Evolutionary conservation across 2,329 filamentous ascomycete genomes (phyloP), one percentile per base, ranked within the genome.

Genomic region (Diaporthe amygdali): DNA sequence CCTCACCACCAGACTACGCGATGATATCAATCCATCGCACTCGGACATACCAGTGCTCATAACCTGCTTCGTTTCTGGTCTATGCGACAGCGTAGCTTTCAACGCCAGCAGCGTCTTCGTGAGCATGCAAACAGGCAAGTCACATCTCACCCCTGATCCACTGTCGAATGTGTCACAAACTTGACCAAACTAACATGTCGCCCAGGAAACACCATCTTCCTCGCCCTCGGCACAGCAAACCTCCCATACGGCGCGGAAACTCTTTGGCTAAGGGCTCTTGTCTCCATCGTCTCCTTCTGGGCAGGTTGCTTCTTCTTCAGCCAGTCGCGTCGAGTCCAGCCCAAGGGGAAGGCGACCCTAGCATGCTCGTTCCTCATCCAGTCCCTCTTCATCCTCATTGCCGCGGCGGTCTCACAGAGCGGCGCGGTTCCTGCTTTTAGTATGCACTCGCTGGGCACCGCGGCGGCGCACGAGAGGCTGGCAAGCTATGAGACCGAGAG

Each of bases 191-290:
- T 51, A 5, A 51, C 61, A 49, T 55, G 4, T 17, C 30, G 20
- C 22, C 15, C 49, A 81, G 89, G 89, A 47, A 91, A 91, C 79
- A 91, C 89, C 12, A 86, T 91, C 75, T 90, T 91, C 79, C 83
- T 91, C 47, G 89, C 87, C 22, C 86, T 91, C 27, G 89, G 88
- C 69, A 86, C 88, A 15, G 85, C 88, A 3, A 79, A 80, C 37
- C 87, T 89, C 56, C 88, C 87, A 3, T 77, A 82, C 25, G 81
- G 81, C 71, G 81, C 87, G 71, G 86, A 87, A 4, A 82, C 82
- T 68, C 88, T 85, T 46, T 77, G 75, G 75, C 72, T 76, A 14
- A 75, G 74, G 55, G 74, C 76, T 3, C 68, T 77, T 12, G 80
- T 84, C 72, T 90, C 89, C 67, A 87, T 90, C 73, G 78, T 76